Evolutionary conservation across 805 yeast species (phyloP).

Genomic region (Lachancea meyersii): DNA sequence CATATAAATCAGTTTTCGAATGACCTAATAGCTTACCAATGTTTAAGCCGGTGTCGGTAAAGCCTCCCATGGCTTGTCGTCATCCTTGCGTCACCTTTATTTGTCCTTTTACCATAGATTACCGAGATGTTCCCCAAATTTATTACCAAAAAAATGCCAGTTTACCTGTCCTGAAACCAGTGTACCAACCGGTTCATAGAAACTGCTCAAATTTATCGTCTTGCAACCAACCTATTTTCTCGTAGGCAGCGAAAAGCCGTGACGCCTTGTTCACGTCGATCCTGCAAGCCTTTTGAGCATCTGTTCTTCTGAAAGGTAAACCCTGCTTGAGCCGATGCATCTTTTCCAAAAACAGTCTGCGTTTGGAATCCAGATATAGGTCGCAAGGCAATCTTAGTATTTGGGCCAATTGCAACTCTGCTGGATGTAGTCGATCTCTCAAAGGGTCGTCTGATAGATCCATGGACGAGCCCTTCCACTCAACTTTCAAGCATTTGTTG

Average conservation of each 20-base stretch:
- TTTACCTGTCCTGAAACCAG: neutral
- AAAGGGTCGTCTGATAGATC: constrained; percentile 76
- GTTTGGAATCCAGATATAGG: constrained; percentile 72
- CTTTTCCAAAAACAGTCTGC: constrained; percentile 84
- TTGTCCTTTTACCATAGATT: neutral
- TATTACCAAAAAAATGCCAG: neutral
- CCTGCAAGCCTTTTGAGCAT: constrained; percentile 95
- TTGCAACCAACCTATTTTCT: constrained; percentile 85
- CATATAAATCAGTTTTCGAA: too few species aligned
- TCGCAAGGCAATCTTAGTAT: constrained; percentile 84
- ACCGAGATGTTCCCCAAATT: constrained; percentile 1
- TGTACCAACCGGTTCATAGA: constrained; percentile 21
- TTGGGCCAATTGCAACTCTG: constrained; percentile 80
- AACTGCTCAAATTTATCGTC: constrained; percentile 59
- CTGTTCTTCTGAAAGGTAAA: constrained; percentile 88
- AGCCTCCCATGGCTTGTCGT: too few species aligned
- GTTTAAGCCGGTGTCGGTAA: too few species aligned
- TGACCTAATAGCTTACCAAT: too few species aligned
- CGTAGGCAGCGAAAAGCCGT: constrained; percentile 82
- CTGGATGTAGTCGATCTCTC: constrained; percentile 72
- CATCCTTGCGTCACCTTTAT: neutral
- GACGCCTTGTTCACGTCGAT: constrained; percentile 96
- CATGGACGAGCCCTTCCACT: constrained; percentile 99
- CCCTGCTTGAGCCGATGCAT: constrained; percentile 65
- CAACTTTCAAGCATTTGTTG: constrained; percentile 71